A percentile compares a stretch with the other conserved stretches of the same genome.
Conservation (phyloP, 441 rosid genomes). For the Jatropha multifida region DNA sequence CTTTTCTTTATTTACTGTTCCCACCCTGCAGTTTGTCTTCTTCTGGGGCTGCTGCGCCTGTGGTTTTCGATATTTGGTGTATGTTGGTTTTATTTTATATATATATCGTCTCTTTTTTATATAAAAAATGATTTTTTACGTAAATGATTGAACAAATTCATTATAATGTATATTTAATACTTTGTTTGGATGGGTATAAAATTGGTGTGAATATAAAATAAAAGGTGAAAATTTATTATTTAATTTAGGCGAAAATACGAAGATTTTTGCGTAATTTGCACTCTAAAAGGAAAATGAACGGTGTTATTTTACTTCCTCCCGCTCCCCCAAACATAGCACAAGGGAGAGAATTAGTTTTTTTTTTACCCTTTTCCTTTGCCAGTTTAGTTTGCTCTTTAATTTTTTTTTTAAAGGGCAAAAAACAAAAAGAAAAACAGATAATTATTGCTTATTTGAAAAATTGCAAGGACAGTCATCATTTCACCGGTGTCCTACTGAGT, state of each 20-base stretch:
- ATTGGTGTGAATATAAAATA: no score
- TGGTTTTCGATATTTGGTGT: background rate
- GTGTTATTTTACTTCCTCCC: no score
- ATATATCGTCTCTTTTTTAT: background rate
- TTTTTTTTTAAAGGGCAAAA: background rate
- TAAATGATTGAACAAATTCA: no score
- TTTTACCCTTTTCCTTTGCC: background rate
- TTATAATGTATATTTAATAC: no score
- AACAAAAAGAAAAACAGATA: background rate
- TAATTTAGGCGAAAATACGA: no score
- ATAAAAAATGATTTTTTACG: no score
- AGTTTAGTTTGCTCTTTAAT: background rate
- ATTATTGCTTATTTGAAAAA: background rate
- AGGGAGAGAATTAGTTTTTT: no score
- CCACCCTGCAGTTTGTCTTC: conserved; percentile 10
- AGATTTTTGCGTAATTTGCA: no score
- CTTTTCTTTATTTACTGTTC: background rate
- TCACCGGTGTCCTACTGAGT: background rate
- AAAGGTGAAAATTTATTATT: no score
- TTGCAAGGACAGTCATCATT: background rate
- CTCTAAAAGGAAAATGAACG: no score
- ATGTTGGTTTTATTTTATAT: background rate
- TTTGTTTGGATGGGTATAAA: no score
- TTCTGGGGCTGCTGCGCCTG: background rate
- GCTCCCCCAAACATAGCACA: no score